These are phyloP conservation scores for Desmodesmus armatus DNA, from an alignment of 139 green algal genomes.

Conservation along the genomic window DNA sequence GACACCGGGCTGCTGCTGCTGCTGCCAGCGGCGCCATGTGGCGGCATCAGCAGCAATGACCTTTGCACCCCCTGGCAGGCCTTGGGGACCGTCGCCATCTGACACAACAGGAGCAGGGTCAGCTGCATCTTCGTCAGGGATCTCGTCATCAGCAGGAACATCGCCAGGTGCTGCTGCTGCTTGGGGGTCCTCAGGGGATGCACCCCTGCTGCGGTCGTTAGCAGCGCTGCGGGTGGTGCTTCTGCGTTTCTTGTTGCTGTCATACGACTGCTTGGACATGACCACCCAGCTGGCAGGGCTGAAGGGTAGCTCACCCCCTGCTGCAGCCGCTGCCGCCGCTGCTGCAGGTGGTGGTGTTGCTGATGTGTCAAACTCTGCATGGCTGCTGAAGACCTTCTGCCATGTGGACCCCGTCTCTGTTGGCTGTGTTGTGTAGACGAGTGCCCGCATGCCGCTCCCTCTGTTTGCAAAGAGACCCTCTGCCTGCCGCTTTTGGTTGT, in stretches of 20 bases:
- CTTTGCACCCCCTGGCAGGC: background rate
- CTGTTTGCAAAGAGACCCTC: background rate
- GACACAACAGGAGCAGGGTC: background rate
- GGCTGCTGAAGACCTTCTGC: background rate
- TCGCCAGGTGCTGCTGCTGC: no score
- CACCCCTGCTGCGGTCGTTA: no score
- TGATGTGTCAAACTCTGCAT: slow-evolving; percentile 10
- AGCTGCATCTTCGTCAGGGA: background rate
- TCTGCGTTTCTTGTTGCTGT: background rate
- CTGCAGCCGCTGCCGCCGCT: background rate
- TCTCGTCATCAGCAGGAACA: slow-evolving; percentile 17
- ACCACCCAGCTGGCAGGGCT: slow-evolving; percentile 1
- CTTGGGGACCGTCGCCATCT: no score
- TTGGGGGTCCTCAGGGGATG: no score
- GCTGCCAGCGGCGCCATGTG: background rate
- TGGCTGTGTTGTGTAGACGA: slow-evolving; percentile 13
- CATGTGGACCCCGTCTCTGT: slow-evolving; percentile 13
- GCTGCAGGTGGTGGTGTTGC: background rate
- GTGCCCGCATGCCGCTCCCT: background rate
- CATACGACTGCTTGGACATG: slow-evolving; percentile 26
- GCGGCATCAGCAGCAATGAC: background rate
- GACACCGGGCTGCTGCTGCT: background rate
- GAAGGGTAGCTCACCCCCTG: background rate
- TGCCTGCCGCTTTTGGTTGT: background rate
- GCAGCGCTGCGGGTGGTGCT: no score